Conservation (phyloP, 495 filamentous ascomycete species). For the Physcia stellaris region DNA sequence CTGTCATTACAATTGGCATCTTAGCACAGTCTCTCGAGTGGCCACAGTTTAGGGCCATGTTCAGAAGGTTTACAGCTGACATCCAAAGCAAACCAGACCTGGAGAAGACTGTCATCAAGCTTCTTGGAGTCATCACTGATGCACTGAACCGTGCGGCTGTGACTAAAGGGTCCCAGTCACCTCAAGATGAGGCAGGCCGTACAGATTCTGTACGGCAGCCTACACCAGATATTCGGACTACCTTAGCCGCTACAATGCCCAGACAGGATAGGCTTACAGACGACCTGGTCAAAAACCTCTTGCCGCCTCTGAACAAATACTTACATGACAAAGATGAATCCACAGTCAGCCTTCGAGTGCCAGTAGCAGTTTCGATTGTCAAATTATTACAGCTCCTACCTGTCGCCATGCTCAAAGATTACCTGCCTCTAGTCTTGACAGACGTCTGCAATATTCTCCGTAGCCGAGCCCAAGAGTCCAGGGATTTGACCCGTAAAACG, state of each 20-base stretch:
- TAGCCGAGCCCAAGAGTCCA: slow-evolving; percentile 73
- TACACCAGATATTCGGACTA: slow-evolving; percentile 13
- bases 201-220: not conserved
- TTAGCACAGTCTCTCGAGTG: slow-evolving; percentile 70
- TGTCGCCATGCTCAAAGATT: slow-evolving; percentile 49
- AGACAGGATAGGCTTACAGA: slow-evolving; percentile 52
- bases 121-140: slow-evolving; percentile 70
- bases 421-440: slow-evolving; percentile 68
- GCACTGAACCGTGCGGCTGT: slow-evolving; percentile 44
- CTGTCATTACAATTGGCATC: slow-evolving; percentile 58
- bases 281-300: slow-evolving; percentile 59
- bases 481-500: slow-evolving; percentile 82
- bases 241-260: slow-evolving; percentile 54
- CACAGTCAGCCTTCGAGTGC: slow-evolving; percentile 79
- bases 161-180: slow-evolving; percentile 21
- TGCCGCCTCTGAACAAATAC: slow-evolving; percentile 63
- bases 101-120: slow-evolving; percentile 71
- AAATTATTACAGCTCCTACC: slow-evolving; percentile 77
- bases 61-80: slow-evolving; percentile 67
- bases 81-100: slow-evolving; percentile 67
- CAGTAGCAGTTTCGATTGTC: slow-evolving; percentile 71
- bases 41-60: slow-evolving; percentile 75
- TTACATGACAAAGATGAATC: slow-evolving; percentile 90
- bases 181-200: slow-evolving; percentile 19
- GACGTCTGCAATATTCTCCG: slow-evolving; percentile 88